Evolutionary conservation across 768 basidiomycete genomes (phyloP).

Genomic region (Xerocomus potaroensis): DNA sequence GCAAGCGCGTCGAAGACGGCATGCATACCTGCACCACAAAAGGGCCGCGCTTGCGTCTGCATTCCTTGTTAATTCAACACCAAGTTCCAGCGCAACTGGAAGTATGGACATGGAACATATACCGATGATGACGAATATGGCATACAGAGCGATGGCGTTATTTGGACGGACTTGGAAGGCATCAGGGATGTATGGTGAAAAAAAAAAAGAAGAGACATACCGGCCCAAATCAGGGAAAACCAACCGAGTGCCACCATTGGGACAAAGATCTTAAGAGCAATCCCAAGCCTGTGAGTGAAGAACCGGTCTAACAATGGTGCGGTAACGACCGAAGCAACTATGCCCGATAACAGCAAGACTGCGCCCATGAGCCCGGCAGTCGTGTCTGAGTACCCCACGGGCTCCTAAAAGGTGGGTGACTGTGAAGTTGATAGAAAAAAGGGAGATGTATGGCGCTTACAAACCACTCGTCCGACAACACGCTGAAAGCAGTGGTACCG

Average conservation of each 20-base stretch:
- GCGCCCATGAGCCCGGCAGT: constrained; percentile 68
- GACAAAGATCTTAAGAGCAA: constrained; percentile 54
- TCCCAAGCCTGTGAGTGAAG: constrained; percentile 67
- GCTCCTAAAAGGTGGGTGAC: constrained; percentile 41
- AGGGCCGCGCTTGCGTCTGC: constrained; percentile 73
- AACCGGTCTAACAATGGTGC: constrained; percentile 80
- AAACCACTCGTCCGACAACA: constrained; percentile 65
- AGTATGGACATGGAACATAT: constrained; percentile 62
- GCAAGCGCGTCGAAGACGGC: neutral
- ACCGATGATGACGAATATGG: constrained; percentile 67
- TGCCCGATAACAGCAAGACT: constrained; percentile 64
- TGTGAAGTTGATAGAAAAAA: neutral
- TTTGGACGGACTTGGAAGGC: constrained; percentile 52
- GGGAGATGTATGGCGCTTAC: constrained; percentile 39
- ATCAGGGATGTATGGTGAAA: neutral
- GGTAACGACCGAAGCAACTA: constrained; percentile 60
- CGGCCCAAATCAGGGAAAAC: constrained; percentile 79
- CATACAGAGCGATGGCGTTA: constrained; percentile 57
- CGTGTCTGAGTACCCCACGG: constrained; percentile 65
- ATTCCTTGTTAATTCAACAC: constrained; percentile 75
- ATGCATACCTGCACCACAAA: constrained; percentile 67
- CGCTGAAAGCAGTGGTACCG: constrained; percentile 59
- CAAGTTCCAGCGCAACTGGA: constrained; percentile 73
- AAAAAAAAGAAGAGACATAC: constrained; percentile 35
- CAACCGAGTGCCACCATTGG: constrained; percentile 61